Conservation (phyloP, 176 grass and related monocot species). For the Hyparrhenia diplandra region DNA sequence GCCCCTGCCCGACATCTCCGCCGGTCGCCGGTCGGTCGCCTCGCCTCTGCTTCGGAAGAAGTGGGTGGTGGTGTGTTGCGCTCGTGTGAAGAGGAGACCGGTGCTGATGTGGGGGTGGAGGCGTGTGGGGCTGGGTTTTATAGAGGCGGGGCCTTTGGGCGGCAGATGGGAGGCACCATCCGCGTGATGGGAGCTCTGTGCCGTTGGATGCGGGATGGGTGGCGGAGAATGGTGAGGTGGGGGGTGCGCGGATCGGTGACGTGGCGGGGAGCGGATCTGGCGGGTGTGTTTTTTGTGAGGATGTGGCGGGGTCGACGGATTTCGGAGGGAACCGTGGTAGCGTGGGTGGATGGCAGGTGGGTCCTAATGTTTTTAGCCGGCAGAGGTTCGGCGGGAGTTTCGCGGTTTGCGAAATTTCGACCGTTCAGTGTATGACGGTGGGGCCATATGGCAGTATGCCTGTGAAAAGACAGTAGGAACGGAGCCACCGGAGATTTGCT, state of each 20-base stretch:
- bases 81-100: neutral
- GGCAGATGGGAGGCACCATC: neutral
- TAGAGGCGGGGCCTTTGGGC: neutral
- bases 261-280: constrained; percentile 14
- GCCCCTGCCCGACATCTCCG: constrained; percentile 70
- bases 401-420: constrained; percentile 21
- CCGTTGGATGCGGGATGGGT: constrained; percentile 29
- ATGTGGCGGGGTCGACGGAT: constrained; percentile 3
- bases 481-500: too few species aligned
- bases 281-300: constrained; percentile 58
- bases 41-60: neutral
- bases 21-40: neutral
- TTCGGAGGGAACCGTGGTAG: neutral
- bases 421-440: neutral
- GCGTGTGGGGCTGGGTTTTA: constrained; percentile 27
- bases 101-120: neutral
- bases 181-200: neutral
- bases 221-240: neutral
- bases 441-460: neutral
- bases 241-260: constrained; percentile 57
- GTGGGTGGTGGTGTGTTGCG: neutral
- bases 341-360: neutral
- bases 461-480: too few species aligned
- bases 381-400: neutral
- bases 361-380: neutral